Evolutionary conservation across 169 alveolate species (phyloP).

Genomic region (Cardiosporidium cionae): DNA sequence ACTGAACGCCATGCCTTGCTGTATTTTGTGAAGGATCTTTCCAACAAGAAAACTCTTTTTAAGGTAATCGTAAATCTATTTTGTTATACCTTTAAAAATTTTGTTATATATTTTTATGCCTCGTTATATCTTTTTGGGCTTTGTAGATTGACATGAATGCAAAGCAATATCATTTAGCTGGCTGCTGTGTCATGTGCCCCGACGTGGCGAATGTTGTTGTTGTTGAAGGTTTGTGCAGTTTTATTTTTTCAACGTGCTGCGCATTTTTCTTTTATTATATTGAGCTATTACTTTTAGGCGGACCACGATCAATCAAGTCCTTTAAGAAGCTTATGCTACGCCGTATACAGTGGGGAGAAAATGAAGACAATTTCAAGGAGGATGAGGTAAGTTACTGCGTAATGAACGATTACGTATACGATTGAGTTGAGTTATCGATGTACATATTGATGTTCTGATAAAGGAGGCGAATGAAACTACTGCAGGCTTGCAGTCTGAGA

Average conservation of each 20-base stretch:
- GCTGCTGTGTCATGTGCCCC: conserved; percentile 67
- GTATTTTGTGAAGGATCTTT: background rate
- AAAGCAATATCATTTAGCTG: conserved; percentile 77
- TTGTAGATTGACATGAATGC: conserved; percentile 68
- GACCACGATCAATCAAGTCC: conserved; percentile 47
- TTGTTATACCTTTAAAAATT: too few relatives aligned
- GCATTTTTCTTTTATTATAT: too few relatives aligned
- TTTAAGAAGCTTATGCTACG: conserved; percentile 52
- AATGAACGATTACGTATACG: too few relatives aligned
- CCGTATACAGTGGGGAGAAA: conserved; percentile 58
- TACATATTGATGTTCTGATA: too few relatives aligned
- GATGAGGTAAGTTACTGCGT: background rate
- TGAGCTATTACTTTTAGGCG: conserved; percentile 29
- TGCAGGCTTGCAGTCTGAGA: too few relatives aligned
- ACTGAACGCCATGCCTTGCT: background rate
- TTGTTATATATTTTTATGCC: too few relatives aligned
- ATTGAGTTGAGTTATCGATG: too few relatives aligned
- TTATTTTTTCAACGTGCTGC: too few relatives aligned
- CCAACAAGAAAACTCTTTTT: background rate
- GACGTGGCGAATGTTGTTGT: background rate
- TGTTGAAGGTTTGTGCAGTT: background rate
- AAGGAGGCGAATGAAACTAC: too few relatives aligned
- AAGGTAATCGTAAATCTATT: too few relatives aligned
- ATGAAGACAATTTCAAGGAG: background rate
- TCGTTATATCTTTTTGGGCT: background rate